Base-by-base conservation (phyloP, 2,329 filamentous ascomycete species). In the Hysterium pulicare region DNA sequence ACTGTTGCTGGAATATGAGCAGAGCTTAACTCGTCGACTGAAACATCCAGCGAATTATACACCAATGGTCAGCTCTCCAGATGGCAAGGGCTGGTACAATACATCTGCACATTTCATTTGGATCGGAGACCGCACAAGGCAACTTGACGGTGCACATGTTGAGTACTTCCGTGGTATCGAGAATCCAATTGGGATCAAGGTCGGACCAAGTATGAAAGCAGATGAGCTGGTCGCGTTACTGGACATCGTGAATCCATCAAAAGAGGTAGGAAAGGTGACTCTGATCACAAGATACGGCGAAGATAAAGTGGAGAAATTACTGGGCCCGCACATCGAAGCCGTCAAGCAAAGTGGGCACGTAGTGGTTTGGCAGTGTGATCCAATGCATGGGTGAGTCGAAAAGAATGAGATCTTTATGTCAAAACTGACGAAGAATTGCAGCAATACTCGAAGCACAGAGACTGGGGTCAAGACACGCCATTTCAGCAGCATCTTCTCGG, bases 311-410 rank as follows among this genome's bases (percentile, higher is more conserved):
- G 74, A 81, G 38, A 69, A 78, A 4, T 80, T 95, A 49, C 79
- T 98, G 1, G 88, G 90, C 0, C 76, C 73, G 7, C 93, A 97
- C 68, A 97, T 98, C 63, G 82, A 86, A 53, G 89, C 88, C 28
- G 91, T 98, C 20, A 86, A 93, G 66, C 77, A 77, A 55, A 90
- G 86, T 44, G 89, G 77, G 0, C 82, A 85, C 60, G 58, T 76
- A 17, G 89, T 95, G 3, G 88, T 96, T 55, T 97, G 91, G 91
- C 93, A 97, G 71, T 97, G 91, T 71, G 93, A 98, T 69, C 93
- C 93, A 17, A 98, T 98, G 93, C 93, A 98, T 70, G 93, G 93
- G 69, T 69, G 55, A 58, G 64, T 51, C 13, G 33, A 7, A 17
- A 32, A 10, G 34, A 19, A n/a, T 38, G 13, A 11, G 35, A 19